These are phyloP conservation scores for Hamamelis virginiana DNA, from an alignment of 164 flowering plant genomes.

Conservation along the genomic window DNA sequence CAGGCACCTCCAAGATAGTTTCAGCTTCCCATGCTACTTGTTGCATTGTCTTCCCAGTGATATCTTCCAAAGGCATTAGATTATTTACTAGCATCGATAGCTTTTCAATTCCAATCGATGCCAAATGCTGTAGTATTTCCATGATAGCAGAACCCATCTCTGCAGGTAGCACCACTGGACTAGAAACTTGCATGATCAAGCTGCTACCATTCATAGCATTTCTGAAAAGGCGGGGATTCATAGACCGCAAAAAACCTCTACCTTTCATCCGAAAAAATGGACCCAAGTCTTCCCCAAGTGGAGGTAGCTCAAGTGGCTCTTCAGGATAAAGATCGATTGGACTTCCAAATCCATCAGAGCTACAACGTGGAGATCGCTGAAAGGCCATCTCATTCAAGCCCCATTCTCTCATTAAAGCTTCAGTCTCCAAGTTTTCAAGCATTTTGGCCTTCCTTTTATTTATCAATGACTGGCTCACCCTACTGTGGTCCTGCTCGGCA, in stretches of 20 bases:
- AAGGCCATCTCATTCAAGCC: conserved; percentile 76
- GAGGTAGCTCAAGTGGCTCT: conserved; percentile 52
- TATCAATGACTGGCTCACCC: conserved; percentile 11
- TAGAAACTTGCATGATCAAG: conserved; percentile 79
- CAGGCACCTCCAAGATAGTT: conserved; percentile 34
- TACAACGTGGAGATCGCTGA: conserved; percentile 47
- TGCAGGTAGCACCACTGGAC: conserved; percentile 79
- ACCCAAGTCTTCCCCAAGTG: conserved; percentile 82
- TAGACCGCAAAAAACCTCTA: conserved; percentile 79
- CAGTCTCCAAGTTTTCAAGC: conserved; percentile 80
- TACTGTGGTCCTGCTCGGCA: conserved; percentile 20
- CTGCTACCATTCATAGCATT: conserved; percentile 52
- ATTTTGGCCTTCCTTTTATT: conserved; percentile 45
- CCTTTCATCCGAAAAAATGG: conserved; percentile 53
- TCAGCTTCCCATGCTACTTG: conserved; percentile 66
- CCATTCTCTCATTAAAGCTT: conserved; percentile 82
- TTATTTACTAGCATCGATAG: conserved; percentile 62
- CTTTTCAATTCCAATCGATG: conserved; percentile 69
- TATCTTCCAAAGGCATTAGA: conserved; percentile 81
- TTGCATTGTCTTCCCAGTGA: conserved; percentile 73
- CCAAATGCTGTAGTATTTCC: conserved; percentile 73
- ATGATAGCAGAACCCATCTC: conserved; percentile 75
- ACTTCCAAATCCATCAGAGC: conserved; percentile 80
- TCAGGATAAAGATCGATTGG: conserved; percentile 62
- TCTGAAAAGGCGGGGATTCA: conserved; percentile 65